Conservation (phyloP, 768 basidiomycete genomes). For the Holtermanniella nyarrowii region DNA sequence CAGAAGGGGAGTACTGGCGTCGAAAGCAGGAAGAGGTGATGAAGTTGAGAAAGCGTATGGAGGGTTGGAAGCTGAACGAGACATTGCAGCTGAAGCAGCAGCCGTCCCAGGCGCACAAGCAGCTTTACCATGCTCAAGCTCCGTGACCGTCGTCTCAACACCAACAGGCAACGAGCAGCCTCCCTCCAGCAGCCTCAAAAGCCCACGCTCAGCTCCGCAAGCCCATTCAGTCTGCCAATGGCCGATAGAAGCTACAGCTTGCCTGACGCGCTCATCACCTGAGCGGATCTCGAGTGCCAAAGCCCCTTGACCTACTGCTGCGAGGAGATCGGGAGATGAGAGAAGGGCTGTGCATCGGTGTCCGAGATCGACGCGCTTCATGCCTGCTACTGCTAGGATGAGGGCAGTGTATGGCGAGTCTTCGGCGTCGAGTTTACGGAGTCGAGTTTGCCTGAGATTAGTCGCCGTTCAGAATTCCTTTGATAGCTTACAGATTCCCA, state of each 20-base stretch:
- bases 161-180: conserved; percentile 97
- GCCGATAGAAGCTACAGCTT: conserved; percentile 57
- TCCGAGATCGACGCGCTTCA: conserved; percentile 58
- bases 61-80: conserved; percentile 1
- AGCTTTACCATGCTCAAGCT: conserved; percentile 19
- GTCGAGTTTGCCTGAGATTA: conserved; percentile 50
- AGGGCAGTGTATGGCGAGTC: conserved; percentile 72
- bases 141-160: conserved; percentile 49
- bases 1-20: conserved; percentile 22
- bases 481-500: conserved; percentile 64
- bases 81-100: too few species aligned
- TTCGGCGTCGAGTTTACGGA: conserved; percentile 78
- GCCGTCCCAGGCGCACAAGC: not conserved
- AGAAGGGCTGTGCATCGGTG: conserved; percentile 68
- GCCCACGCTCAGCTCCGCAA: conserved; percentile 75
- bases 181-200: conserved; percentile 81
- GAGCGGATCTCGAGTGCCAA: conserved; percentile 68
- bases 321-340: conserved; percentile 56
- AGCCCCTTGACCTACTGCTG: conserved; percentile 91
- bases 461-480: conserved; percentile 10
- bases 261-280: conserved; percentile 53
- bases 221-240: conserved; percentile 68
- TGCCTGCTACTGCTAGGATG: conserved; percentile 85
- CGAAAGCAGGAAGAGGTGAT: not conserved
- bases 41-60: not conserved